Evolutionary conservation across 2,329 filamentous ascomycete genomes (phyloP).

Genomic region (Diaporthe sp.): DNA sequence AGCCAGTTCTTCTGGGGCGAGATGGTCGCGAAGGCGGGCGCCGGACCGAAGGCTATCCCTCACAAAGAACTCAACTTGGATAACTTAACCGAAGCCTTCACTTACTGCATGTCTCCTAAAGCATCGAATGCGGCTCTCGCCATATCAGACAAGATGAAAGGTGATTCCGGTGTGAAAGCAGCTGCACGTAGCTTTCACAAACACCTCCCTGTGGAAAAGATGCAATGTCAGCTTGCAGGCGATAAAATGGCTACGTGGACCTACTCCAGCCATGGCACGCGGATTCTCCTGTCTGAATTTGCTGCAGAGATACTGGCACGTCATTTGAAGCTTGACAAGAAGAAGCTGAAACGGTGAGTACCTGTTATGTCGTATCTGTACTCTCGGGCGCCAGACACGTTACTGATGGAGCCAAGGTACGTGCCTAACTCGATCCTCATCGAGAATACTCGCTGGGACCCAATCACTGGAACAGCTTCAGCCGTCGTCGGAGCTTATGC

Average conservation of each 20-base stretch:
- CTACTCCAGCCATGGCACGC: background rate
- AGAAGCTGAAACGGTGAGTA: background rate
- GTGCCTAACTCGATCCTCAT: background rate
- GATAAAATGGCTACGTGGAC: background rate
- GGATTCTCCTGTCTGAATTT: background rate
- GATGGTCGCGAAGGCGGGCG: background rate
- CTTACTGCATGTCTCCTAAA: background rate
- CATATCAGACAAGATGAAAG: slow-evolving; percentile 3
- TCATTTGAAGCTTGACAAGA: background rate
- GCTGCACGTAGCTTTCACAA: slow-evolving; percentile 7
- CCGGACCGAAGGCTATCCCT: background rate
- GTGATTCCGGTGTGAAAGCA: background rate
- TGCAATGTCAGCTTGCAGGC: background rate
- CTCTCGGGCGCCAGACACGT: background rate
- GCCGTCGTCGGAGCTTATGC: background rate
- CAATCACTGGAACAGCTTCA: background rate
- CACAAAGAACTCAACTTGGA: background rate
- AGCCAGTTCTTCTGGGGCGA: slow-evolving; percentile 18
- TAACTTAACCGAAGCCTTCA: background rate
- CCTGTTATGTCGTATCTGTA: fast-evolving
- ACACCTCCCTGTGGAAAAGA: background rate
- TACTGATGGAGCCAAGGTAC: background rate
- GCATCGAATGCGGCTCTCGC: background rate
- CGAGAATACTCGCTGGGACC: background rate
- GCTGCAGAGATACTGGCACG: background rate